These are phyloP conservation scores for Macrophomina pseudophaseolina DNA, from an alignment of 2,329 filamentous ascomycete species.

Conservation along the genomic window DNA sequence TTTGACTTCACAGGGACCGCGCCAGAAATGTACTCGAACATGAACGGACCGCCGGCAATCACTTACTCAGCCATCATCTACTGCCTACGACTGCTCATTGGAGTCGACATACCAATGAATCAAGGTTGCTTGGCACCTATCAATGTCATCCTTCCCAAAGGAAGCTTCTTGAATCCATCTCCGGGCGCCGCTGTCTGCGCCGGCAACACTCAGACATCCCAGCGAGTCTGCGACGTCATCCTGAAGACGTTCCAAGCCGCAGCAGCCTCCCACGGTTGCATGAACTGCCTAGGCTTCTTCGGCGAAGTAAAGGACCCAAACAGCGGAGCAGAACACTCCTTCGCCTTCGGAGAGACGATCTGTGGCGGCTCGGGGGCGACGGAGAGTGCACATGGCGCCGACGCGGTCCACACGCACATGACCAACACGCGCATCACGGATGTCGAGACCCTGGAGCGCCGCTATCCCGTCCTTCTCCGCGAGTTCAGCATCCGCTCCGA, in stretches of 20 bases:
- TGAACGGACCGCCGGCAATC: constrained; percentile 32
- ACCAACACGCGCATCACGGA: constrained; percentile 81
- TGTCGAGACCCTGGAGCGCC: constrained; percentile 71
- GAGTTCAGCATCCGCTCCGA: constrained; percentile 66
- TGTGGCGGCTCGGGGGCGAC: constrained; percentile 73
- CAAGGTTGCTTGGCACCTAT: constrained; percentile 47
- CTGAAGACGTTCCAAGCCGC: constrained; percentile 30
- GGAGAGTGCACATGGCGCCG: constrained; percentile 68
- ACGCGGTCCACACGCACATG: constrained; percentile 75
- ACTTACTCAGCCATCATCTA: constrained; percentile 64
- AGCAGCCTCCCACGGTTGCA: constrained; percentile 32
- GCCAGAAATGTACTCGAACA: constrained; percentile 28
- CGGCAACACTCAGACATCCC: constrained; percentile 29
- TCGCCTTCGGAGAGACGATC: constrained; percentile 78
- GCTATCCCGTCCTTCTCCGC: constrained; percentile 71
- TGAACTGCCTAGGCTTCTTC: constrained; percentile 39
- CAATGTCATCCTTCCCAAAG: constrained; percentile 40
- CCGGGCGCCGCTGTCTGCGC: constrained; percentile 39
- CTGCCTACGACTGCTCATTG: constrained; percentile 44
- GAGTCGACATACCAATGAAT: constrained; percentile 48
- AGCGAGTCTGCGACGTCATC: constrained; percentile 34
- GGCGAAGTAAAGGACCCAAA: constrained; percentile 20
- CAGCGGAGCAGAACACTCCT: constrained; percentile 4
- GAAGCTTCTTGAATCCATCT: constrained; percentile 43
- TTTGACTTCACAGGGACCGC: constrained; percentile 31